Evolutionary conservation across 306 rosid species (phyloP).

Genomic region (Acacia acuminata): DNA sequence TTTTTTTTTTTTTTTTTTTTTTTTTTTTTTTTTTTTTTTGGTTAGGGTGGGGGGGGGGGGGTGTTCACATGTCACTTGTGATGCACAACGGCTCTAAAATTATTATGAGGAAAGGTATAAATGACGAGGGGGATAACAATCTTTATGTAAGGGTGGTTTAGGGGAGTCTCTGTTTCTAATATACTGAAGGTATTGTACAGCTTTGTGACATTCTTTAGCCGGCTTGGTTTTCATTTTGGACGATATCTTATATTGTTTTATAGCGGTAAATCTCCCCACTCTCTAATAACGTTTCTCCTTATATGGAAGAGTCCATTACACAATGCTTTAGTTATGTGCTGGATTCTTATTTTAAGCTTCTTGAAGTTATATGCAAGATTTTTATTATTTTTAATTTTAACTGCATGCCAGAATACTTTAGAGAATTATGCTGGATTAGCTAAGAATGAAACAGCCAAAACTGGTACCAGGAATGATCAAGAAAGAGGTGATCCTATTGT

Average conservation of each 20-base stretch:
- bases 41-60: neutral
- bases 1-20: too few species aligned
- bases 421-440: slow-evolving; percentile 43
- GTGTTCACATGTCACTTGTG: neutral
- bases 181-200: neutral
- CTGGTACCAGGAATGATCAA: slow-evolving; percentile 25
- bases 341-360: slow-evolving; percentile 17
- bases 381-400: slow-evolving; percentile 33
- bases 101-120: neutral
- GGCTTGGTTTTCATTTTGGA: neutral
- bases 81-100: neutral
- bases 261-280: neutral
- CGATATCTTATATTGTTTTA: neutral
- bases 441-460: slow-evolving; percentile 42
- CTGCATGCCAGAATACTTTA: slow-evolving; percentile 62
- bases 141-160: neutral
- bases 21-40: too few species aligned
- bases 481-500: slow-evolving; percentile 43
- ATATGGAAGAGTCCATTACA: neutral
- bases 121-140: neutral
- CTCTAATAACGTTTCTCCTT: neutral
- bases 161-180: neutral
- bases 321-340: slow-evolving; percentile 2
- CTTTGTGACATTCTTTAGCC: neutral
- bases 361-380: slow-evolving; percentile 19